Percentiles rank a stretch among this genome's conserved stretches.
Evolutionary conservation across 1,139 yeast genomes (phyloP).

Genomic region (Pneumocystis murina): DNA sequence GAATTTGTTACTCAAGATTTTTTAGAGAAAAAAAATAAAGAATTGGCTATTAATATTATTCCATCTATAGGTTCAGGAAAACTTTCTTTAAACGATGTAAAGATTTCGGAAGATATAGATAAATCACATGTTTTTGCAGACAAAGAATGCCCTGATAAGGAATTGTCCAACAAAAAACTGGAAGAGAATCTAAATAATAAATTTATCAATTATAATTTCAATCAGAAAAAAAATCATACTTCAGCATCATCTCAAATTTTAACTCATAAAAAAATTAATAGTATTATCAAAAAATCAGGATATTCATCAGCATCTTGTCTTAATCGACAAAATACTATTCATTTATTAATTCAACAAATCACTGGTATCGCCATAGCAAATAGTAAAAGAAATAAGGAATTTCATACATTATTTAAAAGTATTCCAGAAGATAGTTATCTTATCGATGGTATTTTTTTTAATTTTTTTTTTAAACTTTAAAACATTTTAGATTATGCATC

Average conservation of each 20-base stretch:
- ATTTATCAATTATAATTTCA: not conserved
- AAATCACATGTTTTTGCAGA: not conserved
- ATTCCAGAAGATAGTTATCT: conserved; percentile 58
- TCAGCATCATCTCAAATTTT: not conserved
- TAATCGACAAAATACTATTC: not conserved
- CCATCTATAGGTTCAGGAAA: not conserved
- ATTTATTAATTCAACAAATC: not conserved
- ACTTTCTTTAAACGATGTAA: not conserved
- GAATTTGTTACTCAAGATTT: not conserved
- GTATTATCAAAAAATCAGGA: not conserved
- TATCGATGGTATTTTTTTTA: conserved; percentile 30
- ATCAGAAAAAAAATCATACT: not conserved
- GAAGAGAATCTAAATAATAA: not conserved
- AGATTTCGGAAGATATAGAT: not conserved
- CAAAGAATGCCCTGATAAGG: not conserved
- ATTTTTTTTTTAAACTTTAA: not conserved
- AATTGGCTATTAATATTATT: not conserved
- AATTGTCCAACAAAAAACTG: not conserved
- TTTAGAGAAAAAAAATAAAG: not conserved
- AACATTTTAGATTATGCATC: conserved; percentile 53
- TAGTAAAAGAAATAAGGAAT: conserved; percentile 56
- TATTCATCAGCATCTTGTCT: not conserved
- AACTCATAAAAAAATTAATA: not conserved
- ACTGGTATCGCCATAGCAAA: conserved; percentile 41
- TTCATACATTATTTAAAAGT: conserved; percentile 58